Evolutionary conservation across 805 yeast species (phyloP).

Genomic region (Ogataea nitratoaversa): DNA sequence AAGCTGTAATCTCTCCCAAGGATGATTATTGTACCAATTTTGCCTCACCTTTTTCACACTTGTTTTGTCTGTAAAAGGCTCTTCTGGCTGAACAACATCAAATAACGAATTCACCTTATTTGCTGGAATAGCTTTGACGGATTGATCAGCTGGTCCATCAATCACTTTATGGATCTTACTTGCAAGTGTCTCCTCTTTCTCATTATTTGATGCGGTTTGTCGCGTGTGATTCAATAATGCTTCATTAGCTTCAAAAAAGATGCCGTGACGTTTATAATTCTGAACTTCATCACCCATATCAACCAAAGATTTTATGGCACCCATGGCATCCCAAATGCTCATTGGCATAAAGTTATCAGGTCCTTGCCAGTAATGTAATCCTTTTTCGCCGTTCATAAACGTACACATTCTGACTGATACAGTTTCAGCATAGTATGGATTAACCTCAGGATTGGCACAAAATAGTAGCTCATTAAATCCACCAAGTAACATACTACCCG

Average conservation of each 20-base stretch:
- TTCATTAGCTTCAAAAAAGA: neutral
- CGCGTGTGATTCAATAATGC: slow-evolving; percentile 1
- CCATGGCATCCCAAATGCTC: slow-evolving; percentile 25
- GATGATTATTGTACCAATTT: slow-evolving; percentile 18
- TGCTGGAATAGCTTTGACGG: slow-evolving; percentile 3
- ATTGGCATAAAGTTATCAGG: slow-evolving; percentile 45
- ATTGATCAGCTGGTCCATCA: slow-evolving; percentile 3
- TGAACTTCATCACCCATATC: slow-evolving; percentile 4
- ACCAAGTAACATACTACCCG: neutral
- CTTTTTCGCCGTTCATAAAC: too few species aligned
- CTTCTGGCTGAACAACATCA: slow-evolving; percentile 7
- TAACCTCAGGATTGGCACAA: neutral
- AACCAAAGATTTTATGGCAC: slow-evolving; percentile 14
- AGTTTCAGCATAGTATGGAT: slow-evolving; percentile 28
- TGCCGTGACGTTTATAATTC: neutral
- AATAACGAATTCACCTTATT: slow-evolving; percentile 4
- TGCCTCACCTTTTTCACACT: slow-evolving; percentile 6
- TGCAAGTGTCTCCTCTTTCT: slow-evolving; percentile 7
- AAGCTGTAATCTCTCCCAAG: slow-evolving; percentile 15
- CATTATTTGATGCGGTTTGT: neutral
- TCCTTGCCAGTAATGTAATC: slow-evolving; percentile 45
- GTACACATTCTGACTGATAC: slow-evolving; percentile 24
- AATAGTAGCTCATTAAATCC: neutral
- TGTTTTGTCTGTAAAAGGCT: slow-evolving; percentile 10
- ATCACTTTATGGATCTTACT: slow-evolving; percentile 7